Evolutionary conservation across 768 basidiomycete species (phyloP).

Genomic region (Mycena galopus): DNA sequence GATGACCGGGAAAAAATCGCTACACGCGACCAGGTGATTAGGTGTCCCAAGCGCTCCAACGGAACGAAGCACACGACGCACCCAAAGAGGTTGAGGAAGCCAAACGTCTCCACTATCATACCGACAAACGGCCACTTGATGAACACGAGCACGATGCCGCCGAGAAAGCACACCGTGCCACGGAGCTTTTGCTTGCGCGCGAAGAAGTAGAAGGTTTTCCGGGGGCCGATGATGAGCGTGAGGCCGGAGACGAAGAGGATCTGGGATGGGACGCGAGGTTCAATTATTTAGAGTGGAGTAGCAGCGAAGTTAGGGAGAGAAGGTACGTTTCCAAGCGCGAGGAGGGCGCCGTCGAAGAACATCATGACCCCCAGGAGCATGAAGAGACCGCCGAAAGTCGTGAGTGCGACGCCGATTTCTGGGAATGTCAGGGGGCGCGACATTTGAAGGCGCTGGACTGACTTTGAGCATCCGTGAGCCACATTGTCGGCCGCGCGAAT

Average conservation of each 20-base stretch:
- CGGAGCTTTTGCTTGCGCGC: conserved; percentile 95
- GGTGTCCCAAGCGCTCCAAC: conserved; percentile 16
- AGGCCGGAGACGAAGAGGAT: conserved; percentile 95
- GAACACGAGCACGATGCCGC: conserved; percentile 94
- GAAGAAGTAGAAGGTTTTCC: conserved; percentile 99
- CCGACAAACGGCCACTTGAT: conserved; percentile 96
- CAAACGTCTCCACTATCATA: conserved; percentile 93
- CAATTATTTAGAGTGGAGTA: conserved; percentile 18
- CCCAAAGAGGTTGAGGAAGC: conserved; percentile 98
- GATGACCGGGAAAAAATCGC: conserved; percentile 99
- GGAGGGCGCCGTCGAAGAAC: conserved; percentile 95
- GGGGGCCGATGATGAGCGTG: conserved; percentile 96
- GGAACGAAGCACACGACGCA: conserved; percentile 53
- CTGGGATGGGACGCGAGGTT: conserved; percentile 62
- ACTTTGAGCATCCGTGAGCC: conserved; percentile 79
- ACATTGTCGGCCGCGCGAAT: conserved; percentile 55
- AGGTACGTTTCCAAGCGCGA: conserved; percentile 95
- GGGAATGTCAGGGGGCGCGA: conserved; percentile 33
- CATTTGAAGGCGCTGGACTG: conserved; percentile 35
- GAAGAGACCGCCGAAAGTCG: conserved; percentile 94
- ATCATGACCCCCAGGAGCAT: conserved; percentile 97
- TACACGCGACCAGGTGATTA: conserved; percentile 48
- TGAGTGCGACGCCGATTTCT: conserved; percentile 98
- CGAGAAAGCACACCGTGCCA: conserved; percentile 89
- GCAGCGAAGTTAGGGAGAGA: background rate